Percentiles rank a stretch among this genome's conserved stretches.
Evolutionary conservation across 2,329 filamentous ascomycete genomes (phyloP).

Genomic region (Colletotrichum simmondsii): DNA sequence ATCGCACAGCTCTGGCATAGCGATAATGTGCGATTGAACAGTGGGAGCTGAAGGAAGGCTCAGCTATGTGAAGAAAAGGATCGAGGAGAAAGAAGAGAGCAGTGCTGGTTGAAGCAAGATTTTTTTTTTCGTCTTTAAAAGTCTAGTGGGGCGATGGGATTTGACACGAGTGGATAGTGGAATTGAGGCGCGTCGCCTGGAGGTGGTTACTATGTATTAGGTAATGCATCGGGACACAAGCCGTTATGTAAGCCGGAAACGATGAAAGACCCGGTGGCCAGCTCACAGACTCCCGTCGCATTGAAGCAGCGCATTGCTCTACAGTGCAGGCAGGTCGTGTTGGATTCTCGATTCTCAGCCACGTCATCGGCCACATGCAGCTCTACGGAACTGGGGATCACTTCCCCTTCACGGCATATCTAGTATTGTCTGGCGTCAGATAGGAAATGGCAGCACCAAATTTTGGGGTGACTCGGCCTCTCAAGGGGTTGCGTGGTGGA

Average conservation of each 20-base stretch:
- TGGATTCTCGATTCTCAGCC: background rate
- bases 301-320: background rate
- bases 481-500: background rate
- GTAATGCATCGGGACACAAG: background rate
- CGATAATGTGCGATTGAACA: conserved; percentile 23
- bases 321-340: background rate
- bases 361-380: background rate
- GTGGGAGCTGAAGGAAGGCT: background rate
- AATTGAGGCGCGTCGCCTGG: background rate
- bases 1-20: conserved; percentile 35
- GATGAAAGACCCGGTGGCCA: too few relatives aligned
- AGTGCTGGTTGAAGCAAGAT: background rate
- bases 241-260: background rate
- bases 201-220: background rate
- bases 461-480: background rate
- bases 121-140: conserved; percentile 8
- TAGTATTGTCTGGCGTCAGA: background rate
- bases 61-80: background rate
- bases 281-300: background rate
- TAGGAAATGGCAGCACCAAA: background rate
- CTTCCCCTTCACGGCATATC: too few relatives aligned
- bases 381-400: background rate
- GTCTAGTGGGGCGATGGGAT: background rate
- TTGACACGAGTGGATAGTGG: background rate
- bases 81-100: background rate